Percentiles rank a stretch among this genome's conserved stretches.
Conservation (phyloP, 805 yeast species). For the Teunomyces lycoperdinae region DNA sequence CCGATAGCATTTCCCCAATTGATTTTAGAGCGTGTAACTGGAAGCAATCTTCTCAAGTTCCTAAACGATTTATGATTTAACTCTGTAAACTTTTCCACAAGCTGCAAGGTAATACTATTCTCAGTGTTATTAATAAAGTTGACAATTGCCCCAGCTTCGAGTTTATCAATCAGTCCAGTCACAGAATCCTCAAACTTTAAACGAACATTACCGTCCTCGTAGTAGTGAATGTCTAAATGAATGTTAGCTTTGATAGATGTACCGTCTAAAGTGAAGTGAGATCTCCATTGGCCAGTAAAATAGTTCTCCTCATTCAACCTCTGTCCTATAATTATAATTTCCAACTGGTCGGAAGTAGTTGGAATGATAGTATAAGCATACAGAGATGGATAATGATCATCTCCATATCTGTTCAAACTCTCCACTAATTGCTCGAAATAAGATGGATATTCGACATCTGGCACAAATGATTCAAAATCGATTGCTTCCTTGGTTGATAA, state of each 20-base stretch:
- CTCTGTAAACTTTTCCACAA: slow-evolving; percentile 62
- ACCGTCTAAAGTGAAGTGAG: slow-evolving; percentile 50
- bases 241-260: slow-evolving; percentile 51
- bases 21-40: slow-evolving; percentile 85
- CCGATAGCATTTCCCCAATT: slow-evolving; percentile 96
- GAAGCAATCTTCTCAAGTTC: slow-evolving; percentile 82
- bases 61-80: slow-evolving; percentile 83
- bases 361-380: slow-evolving; percentile 47
- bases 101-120: slow-evolving; percentile 52
- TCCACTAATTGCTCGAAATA: slow-evolving; percentile 28
- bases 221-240: slow-evolving; percentile 79
- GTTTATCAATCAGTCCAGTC: slow-evolving; percentile 10
- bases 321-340: slow-evolving; percentile 65
- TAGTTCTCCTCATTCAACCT: slow-evolving; percentile 71
- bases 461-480: slow-evolving; percentile 47
- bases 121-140: slow-evolving; percentile 56
- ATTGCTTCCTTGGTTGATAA: slow-evolving; percentile 46
- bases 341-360: slow-evolving; percentile 24
- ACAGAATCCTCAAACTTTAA: slow-evolving; percentile 49
- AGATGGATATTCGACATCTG: slow-evolving; percentile 22
- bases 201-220: slow-evolving; percentile 93
- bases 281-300: slow-evolving; percentile 88
- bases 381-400: slow-evolving; percentile 63
- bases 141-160: slow-evolving; percentile 35
- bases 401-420: slow-evolving; percentile 49